Conservation (phyloP, 2,329 filamentous ascomycete species). For the Helotiales sp. region DNA sequence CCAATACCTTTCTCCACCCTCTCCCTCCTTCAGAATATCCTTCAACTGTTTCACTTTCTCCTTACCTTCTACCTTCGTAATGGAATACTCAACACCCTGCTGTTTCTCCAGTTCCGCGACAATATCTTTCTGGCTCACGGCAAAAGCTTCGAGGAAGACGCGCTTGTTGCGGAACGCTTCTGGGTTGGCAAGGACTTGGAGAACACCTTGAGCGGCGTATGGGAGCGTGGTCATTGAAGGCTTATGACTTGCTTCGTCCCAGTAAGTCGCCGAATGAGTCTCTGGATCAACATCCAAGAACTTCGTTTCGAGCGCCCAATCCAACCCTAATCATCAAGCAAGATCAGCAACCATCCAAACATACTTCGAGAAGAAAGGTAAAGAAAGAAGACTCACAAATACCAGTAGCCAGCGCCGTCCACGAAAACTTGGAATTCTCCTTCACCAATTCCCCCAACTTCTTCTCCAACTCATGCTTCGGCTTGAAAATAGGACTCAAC, state of each 20-base stretch:
- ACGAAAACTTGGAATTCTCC: background rate
- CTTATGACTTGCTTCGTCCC: conserved; percentile 2
- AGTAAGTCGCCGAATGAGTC: background rate
- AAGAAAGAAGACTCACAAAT: no score
- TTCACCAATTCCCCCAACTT: background rate
- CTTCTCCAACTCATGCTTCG: background rate
- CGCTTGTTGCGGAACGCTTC: background rate
- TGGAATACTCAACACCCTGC: background rate
- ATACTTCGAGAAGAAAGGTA: no score
- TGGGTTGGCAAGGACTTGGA: background rate
- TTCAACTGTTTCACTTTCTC: background rate
- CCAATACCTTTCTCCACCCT: background rate
- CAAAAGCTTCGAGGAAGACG: conserved; percentile 1
- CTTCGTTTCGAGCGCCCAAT: background rate
- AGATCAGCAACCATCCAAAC: no score
- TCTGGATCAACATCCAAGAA: background rate
- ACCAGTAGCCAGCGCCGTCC: background rate
- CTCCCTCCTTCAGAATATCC: background rate
- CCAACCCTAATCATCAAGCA: no score
- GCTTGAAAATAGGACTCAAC: background rate
- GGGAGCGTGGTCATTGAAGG: conserved; percentile 1
- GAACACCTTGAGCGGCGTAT: background rate
- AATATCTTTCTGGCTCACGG: background rate
- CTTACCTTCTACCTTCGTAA: background rate
- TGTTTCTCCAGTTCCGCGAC: conserved; percentile 3